These are phyloP conservation scores for Taphrina pruni DNA, from an alignment of 1,139 yeast species.

Conservation along the genomic window DNA sequence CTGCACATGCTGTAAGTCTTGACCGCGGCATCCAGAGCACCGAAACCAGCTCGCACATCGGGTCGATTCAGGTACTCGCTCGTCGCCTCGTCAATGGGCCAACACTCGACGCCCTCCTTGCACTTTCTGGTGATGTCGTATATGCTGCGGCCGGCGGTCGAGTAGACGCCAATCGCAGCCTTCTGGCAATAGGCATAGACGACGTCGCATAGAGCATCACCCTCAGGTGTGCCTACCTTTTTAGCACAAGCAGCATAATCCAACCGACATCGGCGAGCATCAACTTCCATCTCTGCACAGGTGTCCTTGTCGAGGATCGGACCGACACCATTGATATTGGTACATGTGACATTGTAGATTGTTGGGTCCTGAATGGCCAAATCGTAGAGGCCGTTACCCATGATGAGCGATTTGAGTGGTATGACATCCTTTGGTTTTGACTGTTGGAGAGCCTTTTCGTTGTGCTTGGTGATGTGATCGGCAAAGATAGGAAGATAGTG, in stretches of 20 bases:
- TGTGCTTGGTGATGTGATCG: slow-evolving; percentile 69
- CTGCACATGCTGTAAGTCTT: slow-evolving; percentile 83
- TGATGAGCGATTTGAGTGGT: slow-evolving; percentile 82
- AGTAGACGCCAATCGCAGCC: slow-evolving; percentile 76
- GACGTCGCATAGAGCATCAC: slow-evolving; percentile 89
- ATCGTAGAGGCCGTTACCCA: slow-evolving; percentile 96
- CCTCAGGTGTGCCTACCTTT: slow-evolving; percentile 55
- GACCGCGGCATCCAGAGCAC: slow-evolving; percentile 70
- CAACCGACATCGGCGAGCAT: slow-evolving; percentile 78
- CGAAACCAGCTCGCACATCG: slow-evolving; percentile 76
- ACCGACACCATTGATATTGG: slow-evolving; percentile 54
- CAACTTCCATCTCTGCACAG: slow-evolving; percentile 74
- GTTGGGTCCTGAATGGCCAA: slow-evolving; percentile 84
- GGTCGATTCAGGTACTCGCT: slow-evolving; percentile 71
- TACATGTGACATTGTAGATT: slow-evolving; percentile 95
- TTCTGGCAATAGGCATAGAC: slow-evolving; percentile 90
- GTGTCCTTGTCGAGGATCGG: slow-evolving; percentile 78
- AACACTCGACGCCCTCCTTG: slow-evolving; percentile 78
- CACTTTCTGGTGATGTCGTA: slow-evolving; percentile 90
- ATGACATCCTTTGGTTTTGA: slow-evolving; percentile 53
- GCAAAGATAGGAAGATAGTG: slow-evolving; percentile 92
- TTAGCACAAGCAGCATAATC: slow-evolving; percentile 76
- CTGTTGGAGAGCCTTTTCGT: slow-evolving; percentile 10
- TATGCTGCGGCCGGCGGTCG: slow-evolving; percentile 82
- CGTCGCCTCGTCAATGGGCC: slow-evolving; percentile 69